These are phyloP conservation scores for Hibiscus syriacus DNA, from an alignment of 345 rosid genomes.

Conservation along the genomic window DNA sequence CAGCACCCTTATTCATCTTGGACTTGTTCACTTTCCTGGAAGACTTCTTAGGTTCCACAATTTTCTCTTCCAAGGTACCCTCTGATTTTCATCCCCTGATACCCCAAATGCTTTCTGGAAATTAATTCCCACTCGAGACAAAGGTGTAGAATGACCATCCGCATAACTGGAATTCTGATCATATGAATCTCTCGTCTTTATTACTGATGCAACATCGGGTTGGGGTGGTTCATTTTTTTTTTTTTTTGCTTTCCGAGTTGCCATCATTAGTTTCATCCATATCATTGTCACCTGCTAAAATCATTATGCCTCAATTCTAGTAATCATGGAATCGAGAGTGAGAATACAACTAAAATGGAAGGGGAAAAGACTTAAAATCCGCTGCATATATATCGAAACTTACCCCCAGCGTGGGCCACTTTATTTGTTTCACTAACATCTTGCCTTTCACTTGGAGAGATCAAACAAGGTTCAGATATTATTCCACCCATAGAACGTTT, in stretches of 20 bases:
- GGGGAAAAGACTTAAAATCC: too few species aligned
- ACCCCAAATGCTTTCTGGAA: too few species aligned
- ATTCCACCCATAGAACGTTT: not conserved
- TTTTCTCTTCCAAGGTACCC: constrained; percentile 5
- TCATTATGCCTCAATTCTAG: not conserved
- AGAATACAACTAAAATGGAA: too few species aligned
- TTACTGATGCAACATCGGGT: constrained; percentile 2
- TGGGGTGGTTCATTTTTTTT: constrained; percentile 5
- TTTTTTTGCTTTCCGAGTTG: constrained; percentile 7
- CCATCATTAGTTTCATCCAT: not conserved
- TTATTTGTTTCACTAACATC: constrained; percentile 14
- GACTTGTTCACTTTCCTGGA: too few species aligned
- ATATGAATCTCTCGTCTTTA: constrained; percentile 8
- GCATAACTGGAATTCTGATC: constrained; percentile 3
- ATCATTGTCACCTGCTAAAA: not conserved
- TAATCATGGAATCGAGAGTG: not conserved
- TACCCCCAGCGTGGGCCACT: constrained; percentile 21
- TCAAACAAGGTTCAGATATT: constrained; percentile 17
- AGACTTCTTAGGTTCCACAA: too few species aligned
- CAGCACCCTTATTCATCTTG: constrained; percentile 20
- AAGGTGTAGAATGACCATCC: not conserved
- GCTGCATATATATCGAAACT: too few species aligned
- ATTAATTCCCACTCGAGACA: not conserved
- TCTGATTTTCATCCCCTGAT: constrained; percentile 3
- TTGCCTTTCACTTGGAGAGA: constrained; percentile 19